Conservation (phyloP, 2,329 filamentous ascomycete species). For the Zasmidium citrigriseum region DNA sequence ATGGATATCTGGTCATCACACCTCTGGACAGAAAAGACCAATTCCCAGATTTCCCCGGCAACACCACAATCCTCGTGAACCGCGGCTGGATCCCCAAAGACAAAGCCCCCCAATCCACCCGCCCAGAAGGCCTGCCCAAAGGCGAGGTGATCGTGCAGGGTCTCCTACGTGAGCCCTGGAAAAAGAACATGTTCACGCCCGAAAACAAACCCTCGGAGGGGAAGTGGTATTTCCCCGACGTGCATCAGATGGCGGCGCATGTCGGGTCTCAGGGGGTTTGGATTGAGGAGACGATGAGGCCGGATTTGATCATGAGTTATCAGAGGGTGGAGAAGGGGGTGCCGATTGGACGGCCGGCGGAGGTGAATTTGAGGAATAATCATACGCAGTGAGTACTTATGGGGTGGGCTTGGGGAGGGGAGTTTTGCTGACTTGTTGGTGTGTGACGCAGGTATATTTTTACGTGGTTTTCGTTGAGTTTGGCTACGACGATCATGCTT, state of each 20-base stretch:
- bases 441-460: conserved; percentile 75
- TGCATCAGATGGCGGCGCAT: conserved; percentile 82
- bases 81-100: conserved; percentile 89
- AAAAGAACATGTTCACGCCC: conserved; percentile 97
- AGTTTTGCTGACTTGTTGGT: not conserved
- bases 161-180: conserved; percentile 83
- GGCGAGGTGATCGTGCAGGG: conserved; percentile 81
- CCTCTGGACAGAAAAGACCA: conserved; percentile 73
- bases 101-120: conserved; percentile 62
- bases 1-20: conserved; percentile 89
- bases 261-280: conserved; percentile 85
- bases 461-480: conserved; percentile 86
- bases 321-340: conserved; percentile 78
- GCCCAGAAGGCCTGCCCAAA: conserved; percentile 64
- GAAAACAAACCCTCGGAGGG: conserved; percentile 79
- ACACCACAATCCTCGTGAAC: conserved; percentile 76
- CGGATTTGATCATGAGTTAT: conserved; percentile 74
- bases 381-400: conserved; percentile 67
- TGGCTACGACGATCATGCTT: conserved; percentile 89
- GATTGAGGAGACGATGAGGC: conserved; percentile 93
- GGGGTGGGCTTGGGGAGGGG: not conserved
- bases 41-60: conserved; percentile 37
- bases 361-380: conserved; percentile 94
- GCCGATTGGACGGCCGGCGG: conserved; percentile 82
- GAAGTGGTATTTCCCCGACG: conserved; percentile 94